Evolutionary conservation across 495 filamentous ascomycete genomes (phyloP).

Genomic region (Neurospora sp.): DNA sequence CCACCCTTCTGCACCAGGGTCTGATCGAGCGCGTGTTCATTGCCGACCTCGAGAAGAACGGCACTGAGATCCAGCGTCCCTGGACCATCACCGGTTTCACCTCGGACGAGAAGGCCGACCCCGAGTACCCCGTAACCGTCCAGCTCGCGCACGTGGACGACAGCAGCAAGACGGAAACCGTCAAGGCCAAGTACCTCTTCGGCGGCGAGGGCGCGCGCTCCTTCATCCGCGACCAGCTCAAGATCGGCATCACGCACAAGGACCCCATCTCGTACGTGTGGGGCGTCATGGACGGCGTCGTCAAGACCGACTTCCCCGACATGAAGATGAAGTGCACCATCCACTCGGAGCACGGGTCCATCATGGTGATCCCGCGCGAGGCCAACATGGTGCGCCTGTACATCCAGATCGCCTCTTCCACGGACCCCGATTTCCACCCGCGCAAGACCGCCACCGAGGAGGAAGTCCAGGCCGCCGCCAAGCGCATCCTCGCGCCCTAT

Average conservation of each 20-base stretch:
- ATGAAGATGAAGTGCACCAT: slow-evolving; percentile 89
- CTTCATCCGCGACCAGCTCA: slow-evolving; percentile 49
- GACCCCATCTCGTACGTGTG: slow-evolving; percentile 59
- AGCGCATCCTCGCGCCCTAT: slow-evolving; percentile 58
- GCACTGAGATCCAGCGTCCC: slow-evolving; percentile 46
- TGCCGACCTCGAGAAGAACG: slow-evolving; percentile 52
- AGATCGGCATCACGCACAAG: slow-evolving; percentile 53
- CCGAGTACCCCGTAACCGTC: slow-evolving; percentile 57
- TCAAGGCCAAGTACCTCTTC: slow-evolving; percentile 50
- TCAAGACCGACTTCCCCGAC: slow-evolving; percentile 68
- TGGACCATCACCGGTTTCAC: slow-evolving; percentile 55
- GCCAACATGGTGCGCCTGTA: slow-evolving; percentile 66
- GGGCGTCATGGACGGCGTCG: slow-evolving; percentile 70
- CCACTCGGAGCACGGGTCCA: slow-evolving; percentile 56
- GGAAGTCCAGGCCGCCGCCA: slow-evolving; percentile 56
- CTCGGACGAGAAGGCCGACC: slow-evolving; percentile 41
- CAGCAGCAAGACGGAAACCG: slow-evolving; percentile 48
- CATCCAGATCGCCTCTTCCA: slow-evolving; percentile 62
- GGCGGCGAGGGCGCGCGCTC: slow-evolving; percentile 51
- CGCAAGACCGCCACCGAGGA: slow-evolving; percentile 53
- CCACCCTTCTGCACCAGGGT: slow-evolving; percentile 65
- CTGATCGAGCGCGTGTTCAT: slow-evolving; percentile 65
- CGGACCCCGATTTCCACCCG: slow-evolving; percentile 50
- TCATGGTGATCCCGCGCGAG: slow-evolving; percentile 70
- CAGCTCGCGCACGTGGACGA: slow-evolving; percentile 68